Percentiles rank a stretch among this genome's conserved stretches.
phyloP scores from a whole-genome alignment of 116 monocot species.

The Iris pallida region DNA sequence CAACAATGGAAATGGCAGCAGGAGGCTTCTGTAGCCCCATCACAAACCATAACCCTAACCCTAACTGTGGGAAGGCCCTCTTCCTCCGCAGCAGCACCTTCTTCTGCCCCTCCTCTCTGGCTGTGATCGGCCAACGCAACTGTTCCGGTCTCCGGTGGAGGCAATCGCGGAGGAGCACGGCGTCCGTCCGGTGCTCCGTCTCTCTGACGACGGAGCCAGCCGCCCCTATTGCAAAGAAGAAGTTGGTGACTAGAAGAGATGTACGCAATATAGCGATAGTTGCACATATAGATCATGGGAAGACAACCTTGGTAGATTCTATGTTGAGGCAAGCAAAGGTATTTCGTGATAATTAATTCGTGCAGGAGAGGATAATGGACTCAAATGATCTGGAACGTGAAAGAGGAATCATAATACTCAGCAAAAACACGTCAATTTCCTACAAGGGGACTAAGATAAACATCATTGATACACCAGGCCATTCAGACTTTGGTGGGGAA shows the following conservation, averaged over 20 bases:
- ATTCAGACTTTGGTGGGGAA: constrained; percentile 98
- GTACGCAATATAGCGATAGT: constrained; percentile 94
- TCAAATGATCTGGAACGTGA: constrained; percentile 93
- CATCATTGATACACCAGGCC: constrained; percentile 95
- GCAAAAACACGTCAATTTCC: constrained; percentile 93
- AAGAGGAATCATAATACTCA: constrained; percentile 94
- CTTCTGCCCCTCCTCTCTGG: constrained; percentile 1
- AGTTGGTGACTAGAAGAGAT: constrained; percentile 69
- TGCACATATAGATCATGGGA: constrained; percentile 98
- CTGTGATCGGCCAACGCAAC: neutral
- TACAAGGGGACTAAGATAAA: constrained; percentile 95
- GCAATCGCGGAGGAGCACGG: constrained; percentile 3
- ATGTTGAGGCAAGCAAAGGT: constrained; percentile 97
- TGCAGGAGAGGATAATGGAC: constrained; percentile 97
- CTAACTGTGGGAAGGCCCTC: constrained; percentile 1
- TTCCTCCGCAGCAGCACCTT: neutral
- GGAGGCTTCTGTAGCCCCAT: neutral
- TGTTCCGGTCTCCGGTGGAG: constrained; percentile 9
- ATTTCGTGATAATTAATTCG: constrained; percentile 86
- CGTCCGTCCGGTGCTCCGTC: constrained; percentile 31
- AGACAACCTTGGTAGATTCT: constrained; percentile 91
- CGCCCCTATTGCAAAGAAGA: constrained; percentile 48
- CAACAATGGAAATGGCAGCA: constrained; percentile 7
- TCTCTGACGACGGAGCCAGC: constrained; percentile 43
- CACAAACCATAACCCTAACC: constrained; percentile 9